Evolutionary conservation across 805 yeast species (phyloP).

Genomic region (Wickerhamomyces rabaulensis): DNA sequence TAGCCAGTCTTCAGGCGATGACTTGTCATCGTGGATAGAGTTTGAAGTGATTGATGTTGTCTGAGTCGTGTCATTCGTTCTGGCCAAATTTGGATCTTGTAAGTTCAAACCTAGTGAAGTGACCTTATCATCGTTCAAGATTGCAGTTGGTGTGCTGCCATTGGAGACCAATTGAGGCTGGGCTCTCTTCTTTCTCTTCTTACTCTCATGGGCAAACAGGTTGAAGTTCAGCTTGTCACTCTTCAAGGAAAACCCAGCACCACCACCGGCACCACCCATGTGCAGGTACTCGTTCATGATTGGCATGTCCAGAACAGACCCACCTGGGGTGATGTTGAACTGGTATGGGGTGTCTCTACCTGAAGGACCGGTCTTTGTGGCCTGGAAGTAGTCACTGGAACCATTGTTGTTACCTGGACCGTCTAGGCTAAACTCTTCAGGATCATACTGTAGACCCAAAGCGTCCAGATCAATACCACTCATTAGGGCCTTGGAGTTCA

Average conservation of each 20-base stretch:
- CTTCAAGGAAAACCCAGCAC: constrained; percentile 30
- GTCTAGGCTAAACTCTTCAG: constrained; percentile 17
- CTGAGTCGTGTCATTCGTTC: not conserved
- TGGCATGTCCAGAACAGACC: constrained; percentile 28
- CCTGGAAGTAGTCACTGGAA: constrained; percentile 7
- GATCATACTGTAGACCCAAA: constrained; percentile 28
- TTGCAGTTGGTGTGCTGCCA: not conserved
- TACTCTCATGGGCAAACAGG: constrained; percentile 13
- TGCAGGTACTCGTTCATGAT: constrained; percentile 34
- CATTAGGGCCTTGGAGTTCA: constrained; percentile 27
- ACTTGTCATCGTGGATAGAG: constrained; percentile 17
- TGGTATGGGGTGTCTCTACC: constrained; percentile 16
- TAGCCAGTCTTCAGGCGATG: constrained; percentile 53
- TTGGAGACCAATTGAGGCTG: not conserved
- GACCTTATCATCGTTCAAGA: constrained; percentile 3
- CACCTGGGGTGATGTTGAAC: constrained; percentile 21
- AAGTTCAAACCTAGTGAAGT: constrained; percentile 2
- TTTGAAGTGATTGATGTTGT: constrained; percentile 7
- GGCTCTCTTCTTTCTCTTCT: not conserved
- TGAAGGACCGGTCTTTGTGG: not conserved
- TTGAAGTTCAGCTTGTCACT: constrained; percentile 12
- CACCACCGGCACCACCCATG: constrained; percentile 36
- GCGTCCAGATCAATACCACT: constrained; percentile 34
- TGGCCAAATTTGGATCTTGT: not conserved
- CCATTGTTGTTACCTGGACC: constrained; percentile 6